Base-by-base conservation (phyloP, 177 flowering plant genomes). In the Vitis hybrid region DNA sequence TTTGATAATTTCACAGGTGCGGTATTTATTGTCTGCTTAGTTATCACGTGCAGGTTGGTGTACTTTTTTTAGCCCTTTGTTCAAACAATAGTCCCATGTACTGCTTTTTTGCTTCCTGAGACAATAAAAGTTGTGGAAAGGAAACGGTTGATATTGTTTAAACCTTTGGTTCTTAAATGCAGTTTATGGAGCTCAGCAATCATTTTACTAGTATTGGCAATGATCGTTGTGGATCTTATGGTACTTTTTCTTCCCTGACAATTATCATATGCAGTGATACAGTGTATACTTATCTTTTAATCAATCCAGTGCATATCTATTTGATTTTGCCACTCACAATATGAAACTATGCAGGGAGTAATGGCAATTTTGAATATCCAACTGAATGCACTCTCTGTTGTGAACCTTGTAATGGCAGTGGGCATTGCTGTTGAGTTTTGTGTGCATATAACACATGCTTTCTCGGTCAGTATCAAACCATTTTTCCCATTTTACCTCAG, bases 361-460 rank as follows among this genome's bases (percentile, higher is more conserved):
- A 96, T 96, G 99, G 97, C 99, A n/a, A 80, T 96, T 77, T 70
- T 96, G 74, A 57, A 82, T 52, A 92, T 96, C 75, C 99, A 96
- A 73, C 83, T 96, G 75, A 96, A 96, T 83, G 99, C 99, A 50
- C 76, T 96, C 55, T 96, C 99, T 52, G 96, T 96, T 63, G 99
- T 96, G 60, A 96, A 96, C 77, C 97, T 96, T 59, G 85, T 96
- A 14, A 96, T 96, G 99, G 73, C 99, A 16, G 95, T 94, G 52
- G 99, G 99, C 66, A 96, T 94, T 67, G 92, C 89, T 56, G 98
- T 96, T 67, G 99, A 96, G 82, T 96, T 96, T 73, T 96, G 98
- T 60, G 98, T 96, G 67, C 98, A 96, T 64, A 88, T 92, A 66
- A 88, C 93, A 56, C 98, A 96, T 83, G 92, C 98, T 71, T 96